Evolutionary conservation across 805 yeast genomes (phyloP).

Genomic region (Millerago galiae): DNA sequence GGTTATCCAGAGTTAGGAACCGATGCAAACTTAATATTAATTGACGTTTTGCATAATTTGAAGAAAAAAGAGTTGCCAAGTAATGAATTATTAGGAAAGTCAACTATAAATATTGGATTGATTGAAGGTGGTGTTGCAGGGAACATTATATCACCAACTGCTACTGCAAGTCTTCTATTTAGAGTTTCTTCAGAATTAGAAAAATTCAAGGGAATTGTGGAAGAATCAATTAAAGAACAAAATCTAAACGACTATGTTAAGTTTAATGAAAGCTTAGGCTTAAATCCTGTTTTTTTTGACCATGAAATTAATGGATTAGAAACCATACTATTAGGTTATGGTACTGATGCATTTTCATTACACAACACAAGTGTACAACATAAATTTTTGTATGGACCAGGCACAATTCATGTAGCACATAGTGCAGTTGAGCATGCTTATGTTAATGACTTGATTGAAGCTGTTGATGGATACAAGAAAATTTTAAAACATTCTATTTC

Average conservation of each 20-base stretch:
- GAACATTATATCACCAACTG: conserved; percentile 54
- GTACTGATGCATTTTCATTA: conserved; percentile 43
- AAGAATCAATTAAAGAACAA: conserved; percentile 23
- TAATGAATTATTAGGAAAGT: conserved; percentile 45
- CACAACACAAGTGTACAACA: conserved; percentile 21
- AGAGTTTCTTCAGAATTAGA: conserved; percentile 44
- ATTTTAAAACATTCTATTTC: conserved; percentile 22
- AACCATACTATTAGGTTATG: conserved; percentile 38
- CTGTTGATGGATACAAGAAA: conserved; percentile 44
- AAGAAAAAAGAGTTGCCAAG: conserved; percentile 37
- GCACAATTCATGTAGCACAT: conserved; percentile 56
- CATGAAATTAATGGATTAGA: conserved; percentile 57
- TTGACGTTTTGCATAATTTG: conserved; percentile 42
- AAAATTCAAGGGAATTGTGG: conserved; percentile 30
- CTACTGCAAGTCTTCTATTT: conserved; percentile 39
- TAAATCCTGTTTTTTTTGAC: conserved; percentile 43
- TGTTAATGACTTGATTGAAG: conserved; percentile 35
- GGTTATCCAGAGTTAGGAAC: conserved; percentile 66
- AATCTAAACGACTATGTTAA: conserved; percentile 13
- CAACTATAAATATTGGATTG: conserved; percentile 52
- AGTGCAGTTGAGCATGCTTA: conserved; percentile 45
- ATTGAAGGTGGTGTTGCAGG: conserved; percentile 57
- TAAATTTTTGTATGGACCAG: conserved; percentile 57
- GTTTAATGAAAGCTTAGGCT: neutral
- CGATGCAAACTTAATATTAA: conserved; percentile 47